Conservation (phyloP, 345 rosid species). For the Salix viminalis region DNA sequence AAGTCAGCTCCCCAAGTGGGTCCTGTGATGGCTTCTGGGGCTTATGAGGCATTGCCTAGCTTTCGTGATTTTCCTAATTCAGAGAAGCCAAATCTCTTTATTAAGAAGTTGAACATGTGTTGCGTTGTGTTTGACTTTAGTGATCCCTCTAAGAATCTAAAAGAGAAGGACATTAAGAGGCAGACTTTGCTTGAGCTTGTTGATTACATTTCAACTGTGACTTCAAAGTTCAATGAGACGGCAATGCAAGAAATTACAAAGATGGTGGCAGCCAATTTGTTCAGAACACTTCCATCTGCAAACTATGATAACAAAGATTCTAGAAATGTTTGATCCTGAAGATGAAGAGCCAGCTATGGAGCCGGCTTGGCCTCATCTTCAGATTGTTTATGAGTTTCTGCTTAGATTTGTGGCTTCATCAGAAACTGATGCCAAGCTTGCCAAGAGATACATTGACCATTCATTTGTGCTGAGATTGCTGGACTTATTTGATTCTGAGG, state of each 20-base stretch:
- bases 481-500: constrained; percentile 57
- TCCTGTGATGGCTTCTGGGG: constrained; percentile 31
- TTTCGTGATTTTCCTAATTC: constrained; percentile 60
- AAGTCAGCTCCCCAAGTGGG: constrained; percentile 36
- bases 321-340: constrained; percentile 19
- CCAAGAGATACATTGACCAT: constrained; percentile 50
- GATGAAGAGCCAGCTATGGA: constrained; percentile 27
- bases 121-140: constrained; percentile 64
- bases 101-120: constrained; percentile 60
- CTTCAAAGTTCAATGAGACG: constrained; percentile 27
- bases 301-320: constrained; percentile 20
- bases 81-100: constrained; percentile 60
- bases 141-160: constrained; percentile 57
- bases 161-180: constrained; percentile 74
- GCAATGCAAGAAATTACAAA: constrained; percentile 27
- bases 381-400: constrained; percentile 27
- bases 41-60: constrained; percentile 60
- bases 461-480: constrained; percentile 45
- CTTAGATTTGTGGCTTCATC: constrained; percentile 28
- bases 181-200: constrained; percentile 71
- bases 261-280: constrained; percentile 28
- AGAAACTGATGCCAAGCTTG: constrained; percentile 33
- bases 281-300: constrained; percentile 21
- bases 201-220: constrained; percentile 52
- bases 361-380: constrained; percentile 34